phyloP scores from a whole-genome alignment of 2,329 filamentous ascomycete species.

The Ceratocystis eucalypticola region DNA sequence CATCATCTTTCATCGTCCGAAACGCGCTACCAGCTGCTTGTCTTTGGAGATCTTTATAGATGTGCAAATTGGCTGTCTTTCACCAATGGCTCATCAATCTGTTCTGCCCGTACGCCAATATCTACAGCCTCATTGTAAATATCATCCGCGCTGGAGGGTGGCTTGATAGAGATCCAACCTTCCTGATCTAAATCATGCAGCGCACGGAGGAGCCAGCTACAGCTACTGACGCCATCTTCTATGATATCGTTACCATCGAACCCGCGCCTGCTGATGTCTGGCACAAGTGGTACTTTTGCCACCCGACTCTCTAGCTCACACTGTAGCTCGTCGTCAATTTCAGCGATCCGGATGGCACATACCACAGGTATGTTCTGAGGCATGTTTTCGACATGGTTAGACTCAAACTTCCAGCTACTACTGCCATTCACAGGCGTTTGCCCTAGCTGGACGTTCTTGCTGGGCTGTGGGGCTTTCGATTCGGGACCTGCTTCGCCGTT shows the following conservation, averaged over 20 bases:
- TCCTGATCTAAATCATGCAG: slow-evolving; percentile 16
- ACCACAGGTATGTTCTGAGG: slow-evolving; percentile 11
- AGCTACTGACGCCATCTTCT: slow-evolving; percentile 15
- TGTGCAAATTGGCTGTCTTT: slow-evolving; percentile 12
- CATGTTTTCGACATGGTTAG: slow-evolving; percentile 8
- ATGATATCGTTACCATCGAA: slow-evolving; percentile 15
- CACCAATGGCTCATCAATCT: slow-evolving; percentile 13
- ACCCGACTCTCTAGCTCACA: slow-evolving; percentile 10
- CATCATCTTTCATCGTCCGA: no score
- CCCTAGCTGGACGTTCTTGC: neutral
- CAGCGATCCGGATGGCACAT: slow-evolving; percentile 15
- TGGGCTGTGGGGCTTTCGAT: neutral
- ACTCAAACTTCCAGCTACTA: slow-evolving; percentile 11
- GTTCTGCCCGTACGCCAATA: slow-evolving; percentile 8
- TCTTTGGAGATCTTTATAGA: neutral
- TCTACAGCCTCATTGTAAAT: slow-evolving; percentile 18
- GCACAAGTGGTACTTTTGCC: slow-evolving; percentile 7
- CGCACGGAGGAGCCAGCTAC: slow-evolving; percentile 14
- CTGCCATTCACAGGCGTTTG: neutral
- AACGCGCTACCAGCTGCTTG: no score
- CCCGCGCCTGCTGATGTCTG: neutral
- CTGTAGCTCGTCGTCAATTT: slow-evolving; percentile 9
- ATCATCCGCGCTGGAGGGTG: neutral
- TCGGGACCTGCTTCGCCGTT: neutral
- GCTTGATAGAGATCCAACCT: slow-evolving; percentile 17